Percentiles rank a stretch among this genome's conserved stretches.
Conservation (phyloP, 352 stramenopile species). For the Phytophthora brassicae region DNA sequence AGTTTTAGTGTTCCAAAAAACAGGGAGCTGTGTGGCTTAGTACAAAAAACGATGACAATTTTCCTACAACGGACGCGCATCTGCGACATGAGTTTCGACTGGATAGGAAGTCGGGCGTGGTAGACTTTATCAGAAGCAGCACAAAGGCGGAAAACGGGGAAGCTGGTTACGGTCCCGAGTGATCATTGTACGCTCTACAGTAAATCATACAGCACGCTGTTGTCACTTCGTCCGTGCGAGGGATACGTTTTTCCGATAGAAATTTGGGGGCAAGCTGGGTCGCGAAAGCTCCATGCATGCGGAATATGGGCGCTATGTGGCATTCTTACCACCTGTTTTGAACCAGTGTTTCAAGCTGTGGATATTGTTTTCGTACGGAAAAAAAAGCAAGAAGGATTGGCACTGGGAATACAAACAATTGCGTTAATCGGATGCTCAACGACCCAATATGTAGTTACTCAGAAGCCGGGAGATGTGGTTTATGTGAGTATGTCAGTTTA, state of each 20-base stretch:
- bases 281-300: background rate
- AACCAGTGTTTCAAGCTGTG: background rate
- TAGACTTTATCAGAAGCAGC: no score
- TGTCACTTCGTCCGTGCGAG: background rate
- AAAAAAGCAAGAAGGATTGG: background rate
- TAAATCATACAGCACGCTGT: background rate
- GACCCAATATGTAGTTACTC: background rate
- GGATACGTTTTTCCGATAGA: background rate
- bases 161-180: no score
- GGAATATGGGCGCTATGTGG: background rate
- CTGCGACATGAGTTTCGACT: no score
- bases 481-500: background rate
- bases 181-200: background rate
- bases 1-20: no score
- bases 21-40: no score
- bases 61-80: no score
- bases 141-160: no score
- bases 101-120: no score
- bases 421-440: background rate
- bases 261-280: background rate
- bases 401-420: background rate
- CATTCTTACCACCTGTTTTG: background rate
- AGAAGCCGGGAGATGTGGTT: background rate
- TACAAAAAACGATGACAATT: no score
- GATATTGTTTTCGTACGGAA: background rate